Evolutionary conservation across 441 rosid genomes (phyloP).

Genomic region (California macrophylla): DNA sequence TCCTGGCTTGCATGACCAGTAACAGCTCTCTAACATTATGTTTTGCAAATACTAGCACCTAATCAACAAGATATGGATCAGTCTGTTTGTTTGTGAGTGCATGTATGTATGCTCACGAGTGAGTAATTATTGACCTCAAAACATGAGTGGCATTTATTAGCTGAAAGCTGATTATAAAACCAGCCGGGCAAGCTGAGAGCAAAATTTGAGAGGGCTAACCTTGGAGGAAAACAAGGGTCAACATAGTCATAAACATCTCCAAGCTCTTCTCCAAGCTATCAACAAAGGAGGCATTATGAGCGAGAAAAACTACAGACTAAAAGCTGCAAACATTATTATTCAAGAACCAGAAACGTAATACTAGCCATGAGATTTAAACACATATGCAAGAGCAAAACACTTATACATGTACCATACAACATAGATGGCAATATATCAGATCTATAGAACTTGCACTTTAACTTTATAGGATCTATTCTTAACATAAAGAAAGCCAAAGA

Average conservation of each 20-base stretch:
- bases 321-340: not conserved
- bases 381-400: not conserved
- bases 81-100: not conserved
- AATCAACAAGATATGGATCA: not conserved
- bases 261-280: constrained; percentile 94
- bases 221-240: constrained; percentile 99
- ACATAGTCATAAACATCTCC: constrained; percentile 96
- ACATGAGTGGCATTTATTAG: not conserved
- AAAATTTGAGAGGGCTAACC: constrained; percentile 40
- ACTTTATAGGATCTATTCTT: not conserved
- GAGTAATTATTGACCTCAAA: not conserved
- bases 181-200: constrained; percentile 16
- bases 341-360: not conserved
- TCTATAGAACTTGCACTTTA: not conserved
- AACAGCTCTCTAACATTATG: not conserved
- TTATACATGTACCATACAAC: not conserved
- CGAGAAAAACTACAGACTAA: constrained; percentile 9
- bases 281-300: constrained; percentile 13
- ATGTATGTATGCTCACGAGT: not conserved
- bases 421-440: not conserved
- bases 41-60: not conserved
- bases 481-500: not conserved
- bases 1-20: not conserved
- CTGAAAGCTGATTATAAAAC: not conserved
- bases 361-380: not conserved